Base-by-base conservation (phyloP, 2,329 filamentous ascomycete species). In the Elsinoe ampelina region DNA sequence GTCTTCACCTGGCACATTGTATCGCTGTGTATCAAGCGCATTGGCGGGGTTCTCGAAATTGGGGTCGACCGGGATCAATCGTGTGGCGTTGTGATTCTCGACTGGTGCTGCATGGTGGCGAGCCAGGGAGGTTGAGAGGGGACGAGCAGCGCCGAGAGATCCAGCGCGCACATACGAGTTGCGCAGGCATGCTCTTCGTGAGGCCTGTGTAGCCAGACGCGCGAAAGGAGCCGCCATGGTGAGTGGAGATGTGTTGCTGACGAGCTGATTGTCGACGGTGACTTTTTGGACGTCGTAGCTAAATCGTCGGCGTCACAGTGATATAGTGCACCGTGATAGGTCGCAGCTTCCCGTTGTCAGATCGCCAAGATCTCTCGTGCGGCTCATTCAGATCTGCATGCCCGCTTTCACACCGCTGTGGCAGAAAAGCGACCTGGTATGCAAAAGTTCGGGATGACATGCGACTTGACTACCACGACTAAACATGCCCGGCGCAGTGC, bases 171-270 rank as follows among this genome's bases (percentile, higher is more conserved):
- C 41, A 64, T 72, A 75, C 60, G 58, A 55, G 42, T 59, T 56
- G 58, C 59, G 62, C 65, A 73, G 65, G 68, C 65, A 65, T 63
- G 62, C 65, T 65, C 65, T 63, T 70, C 68, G 64, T 73, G 84
- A 84, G 72, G 81, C 79, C 73, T 79, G 81, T 78, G 83, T 80
- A 72, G 84, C 85, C 70, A 90, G 79, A 73, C 87, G 83, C 74
- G 82, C 82, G 70, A 90, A 76, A 66, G 83, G 79, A 63, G 78
- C 79, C 72, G 85, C 80, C 86, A 90, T 90, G 74, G 72, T 76
- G 70, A 52, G 48, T 26, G 48, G 34, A 63, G 54, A 36, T 50
- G 50, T 38, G 38, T 39, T 45, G 41, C 41, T 5, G 20, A 8
- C 20, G 20, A 45, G 13, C 17, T 22, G 41, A 13, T 4, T 45